Evolutionary conservation across 75 land plant genomes (phyloP), one percentile per base, ranked within the genome.

Genomic region (Azolla pinnata): DNA sequence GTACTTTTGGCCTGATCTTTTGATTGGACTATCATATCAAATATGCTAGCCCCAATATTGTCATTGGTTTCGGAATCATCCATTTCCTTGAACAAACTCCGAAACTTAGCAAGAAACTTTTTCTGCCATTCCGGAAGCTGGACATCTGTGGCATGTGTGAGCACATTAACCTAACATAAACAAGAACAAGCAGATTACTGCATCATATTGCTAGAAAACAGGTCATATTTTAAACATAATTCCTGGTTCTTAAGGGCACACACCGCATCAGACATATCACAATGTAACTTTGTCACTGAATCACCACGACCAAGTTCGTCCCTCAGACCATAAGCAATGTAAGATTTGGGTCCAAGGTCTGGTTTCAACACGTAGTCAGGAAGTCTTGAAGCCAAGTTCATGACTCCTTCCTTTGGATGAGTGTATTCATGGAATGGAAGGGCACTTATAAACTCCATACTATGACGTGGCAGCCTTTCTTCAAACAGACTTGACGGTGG

Each of bases 401-500:
- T 62, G 52, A 79, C 33, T 8, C 83, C 93, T 35, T 61, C 55
- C 18, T 23, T 63, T 0, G 93, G 88, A 66, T 88, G 76, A 23
- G 81, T 85, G 57, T 88, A 88, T 45, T 84, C 85, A 23, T 74
- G 82, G 61, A 84, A 71, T 1, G 93, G 93, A 28, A 88, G 65
- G 27, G 69, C 33, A 50, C 58, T 64, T 31, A 79, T 32, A 24
- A 85, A 66, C 52, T 82, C 81, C 34, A 76, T 74, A 57, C 78
- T 75, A 63, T 84, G 85, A 40, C 56, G 72, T 24, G 85, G 83
- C 54, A 84, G 81, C 7, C 69, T 72, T 40, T 76, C 77, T 31
- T 79, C 76, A 65, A 79, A 88, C 31, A 70, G 58, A 54, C 64
- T 67, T 29, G 83, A 67, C 29, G 85, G 77, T 24, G 97, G 95